Conservation (phyloP, 2,329 filamentous ascomycete genomes). For the Stromatinia cepivora region DNA sequence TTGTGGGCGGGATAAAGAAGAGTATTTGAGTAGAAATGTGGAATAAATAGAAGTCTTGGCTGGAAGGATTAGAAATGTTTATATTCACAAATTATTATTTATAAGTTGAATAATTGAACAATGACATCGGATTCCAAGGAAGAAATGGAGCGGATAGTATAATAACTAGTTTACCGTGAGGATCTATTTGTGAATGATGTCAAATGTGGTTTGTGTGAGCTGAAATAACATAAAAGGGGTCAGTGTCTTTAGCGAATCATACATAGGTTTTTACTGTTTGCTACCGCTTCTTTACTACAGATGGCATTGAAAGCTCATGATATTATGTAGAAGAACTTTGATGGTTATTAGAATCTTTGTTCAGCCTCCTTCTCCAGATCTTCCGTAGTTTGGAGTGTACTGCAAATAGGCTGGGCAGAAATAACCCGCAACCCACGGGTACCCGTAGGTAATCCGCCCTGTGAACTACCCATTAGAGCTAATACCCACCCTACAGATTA, state of each 20-base stretch:
- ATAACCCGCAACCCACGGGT: too few relatives aligned
- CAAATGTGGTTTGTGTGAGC: not conserved
- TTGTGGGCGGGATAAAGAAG: not conserved
- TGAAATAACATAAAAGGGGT: not conserved
- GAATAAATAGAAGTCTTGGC: too few relatives aligned
- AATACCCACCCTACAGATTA: too few relatives aligned
- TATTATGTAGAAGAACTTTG: not conserved
- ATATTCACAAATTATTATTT: not conserved
- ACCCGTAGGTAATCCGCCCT: too few relatives aligned
- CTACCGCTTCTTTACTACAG: not conserved
- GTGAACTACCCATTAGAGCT: too few relatives aligned
- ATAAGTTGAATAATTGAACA: not conserved
- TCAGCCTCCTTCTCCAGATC: not conserved
- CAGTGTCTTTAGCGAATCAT: not conserved
- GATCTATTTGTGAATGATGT: not conserved
- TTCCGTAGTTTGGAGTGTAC: not conserved
- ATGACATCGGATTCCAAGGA: not conserved
- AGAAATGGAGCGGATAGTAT: rapidly evolving
- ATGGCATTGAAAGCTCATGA: not conserved
- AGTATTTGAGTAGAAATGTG: not conserved
- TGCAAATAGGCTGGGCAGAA: too few relatives aligned
- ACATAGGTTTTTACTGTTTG: not conserved
- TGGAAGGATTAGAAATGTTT: not conserved
- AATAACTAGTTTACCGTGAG: not conserved
- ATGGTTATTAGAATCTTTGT: not conserved